Conservation (phyloP, 345 rosid genomes). For the Physaria fendleri region DNA sequence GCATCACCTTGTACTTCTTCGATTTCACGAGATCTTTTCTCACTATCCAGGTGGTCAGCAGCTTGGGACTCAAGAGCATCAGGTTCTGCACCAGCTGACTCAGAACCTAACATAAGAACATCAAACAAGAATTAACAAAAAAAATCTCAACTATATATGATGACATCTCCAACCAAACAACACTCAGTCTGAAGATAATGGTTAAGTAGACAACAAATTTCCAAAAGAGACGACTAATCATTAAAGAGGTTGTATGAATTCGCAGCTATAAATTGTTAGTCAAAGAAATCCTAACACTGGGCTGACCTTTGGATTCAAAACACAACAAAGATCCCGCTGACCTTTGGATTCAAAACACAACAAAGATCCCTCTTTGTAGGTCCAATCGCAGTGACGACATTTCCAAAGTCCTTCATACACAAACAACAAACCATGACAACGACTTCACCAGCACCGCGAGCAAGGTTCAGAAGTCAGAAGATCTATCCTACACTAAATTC, state of each 20-base stretch:
- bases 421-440: slow-evolving; percentile 24
- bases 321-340: slow-evolving; percentile 28
- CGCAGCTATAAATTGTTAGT: neutral
- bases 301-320: slow-evolving; percentile 35
- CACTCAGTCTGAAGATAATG: neutral
- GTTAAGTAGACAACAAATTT: neutral
- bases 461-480: neutral
- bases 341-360: no score
- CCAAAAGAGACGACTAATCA: neutral
- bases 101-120: slow-evolving; percentile 34
- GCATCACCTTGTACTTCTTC: slow-evolving; percentile 17
- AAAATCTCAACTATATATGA: slow-evolving; percentile 9
- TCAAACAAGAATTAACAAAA: slow-evolving; percentile 8
- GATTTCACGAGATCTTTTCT: slow-evolving; percentile 18
- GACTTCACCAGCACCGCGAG: slow-evolving; percentile 1
- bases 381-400: slow-evolving; percentile 37
- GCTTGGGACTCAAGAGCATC: slow-evolving; percentile 16
- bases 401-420: slow-evolving; percentile 33
- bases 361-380: slow-evolving; percentile 29
- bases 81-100: slow-evolving; percentile 26
- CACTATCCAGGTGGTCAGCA: slow-evolving; percentile 11
- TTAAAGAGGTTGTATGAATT: neutral
- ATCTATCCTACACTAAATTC: slow-evolving; percentile 1
- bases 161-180: slow-evolving; percentile 2
- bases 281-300: slow-evolving; percentile 16